These are phyloP conservation scores for Globisporangium abappressorium DNA, from an alignment of 352 stramenopile species.

Conservation along the genomic window DNA sequence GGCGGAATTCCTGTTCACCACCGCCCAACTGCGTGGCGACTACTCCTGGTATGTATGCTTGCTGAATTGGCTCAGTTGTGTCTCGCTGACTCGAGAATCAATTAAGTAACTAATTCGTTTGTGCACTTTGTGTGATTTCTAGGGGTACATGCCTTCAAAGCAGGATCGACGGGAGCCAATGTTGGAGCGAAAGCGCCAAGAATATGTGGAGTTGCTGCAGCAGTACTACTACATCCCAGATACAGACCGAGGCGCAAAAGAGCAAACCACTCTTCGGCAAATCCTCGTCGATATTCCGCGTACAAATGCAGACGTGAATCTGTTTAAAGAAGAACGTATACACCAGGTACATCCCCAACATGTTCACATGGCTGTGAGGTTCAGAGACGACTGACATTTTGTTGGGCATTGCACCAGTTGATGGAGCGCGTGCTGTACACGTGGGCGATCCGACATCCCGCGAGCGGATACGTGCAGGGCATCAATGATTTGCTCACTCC, in stretches of 20 bases:
- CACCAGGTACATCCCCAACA: slow-evolving; percentile 53
- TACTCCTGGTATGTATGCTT: slow-evolving; percentile 84
- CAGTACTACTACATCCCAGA: slow-evolving; percentile 98
- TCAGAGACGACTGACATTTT: not conserved
- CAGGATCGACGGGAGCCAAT: slow-evolving; percentile 87
- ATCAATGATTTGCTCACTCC: slow-evolving; percentile 99
- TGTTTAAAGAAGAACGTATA: slow-evolving; percentile 96
- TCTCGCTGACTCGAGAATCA: not conserved
- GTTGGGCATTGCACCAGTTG: slow-evolving; percentile 40
- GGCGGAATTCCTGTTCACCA: slow-evolving; percentile 86
- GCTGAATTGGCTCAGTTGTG: not conserved
- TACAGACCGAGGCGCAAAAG: slow-evolving; percentile 90
- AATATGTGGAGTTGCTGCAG: slow-evolving; percentile 94
- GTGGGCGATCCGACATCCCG: slow-evolving; percentile 98
- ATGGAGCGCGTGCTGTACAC: slow-evolving; percentile 98
- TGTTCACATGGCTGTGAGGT: not conserved
- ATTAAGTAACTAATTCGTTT: not conserved
- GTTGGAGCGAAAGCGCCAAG: slow-evolving; percentile 92
- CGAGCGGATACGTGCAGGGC: slow-evolving; percentile 98
- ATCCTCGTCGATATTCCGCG: slow-evolving; percentile 99
- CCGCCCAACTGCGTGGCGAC: slow-evolving; percentile 92
- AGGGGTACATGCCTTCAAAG: slow-evolving; percentile 97
- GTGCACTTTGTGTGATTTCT: not conserved
- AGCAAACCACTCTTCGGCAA: slow-evolving; percentile 94
- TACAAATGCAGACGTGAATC: slow-evolving; percentile 94